These are phyloP conservation scores for Verbena officinalis DNA, from an alignment of 257 asterid genomes.

Conservation along the genomic window DNA sequence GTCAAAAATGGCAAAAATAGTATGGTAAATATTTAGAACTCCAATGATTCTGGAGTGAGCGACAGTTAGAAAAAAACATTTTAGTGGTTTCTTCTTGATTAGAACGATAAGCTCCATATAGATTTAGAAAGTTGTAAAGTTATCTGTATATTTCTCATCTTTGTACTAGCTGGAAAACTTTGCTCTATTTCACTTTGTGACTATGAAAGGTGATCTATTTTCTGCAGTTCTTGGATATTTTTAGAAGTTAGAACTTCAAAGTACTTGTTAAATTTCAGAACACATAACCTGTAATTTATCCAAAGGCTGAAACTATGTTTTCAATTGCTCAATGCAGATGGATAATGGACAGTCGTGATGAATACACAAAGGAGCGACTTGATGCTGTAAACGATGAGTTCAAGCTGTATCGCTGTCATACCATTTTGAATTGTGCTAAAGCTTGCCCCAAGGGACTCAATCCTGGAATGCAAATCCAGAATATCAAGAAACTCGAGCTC, in stretches of 20 bases:
- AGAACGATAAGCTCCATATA: conserved; percentile 8
- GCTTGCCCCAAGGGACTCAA: conserved; percentile 97
- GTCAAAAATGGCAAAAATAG: background rate
- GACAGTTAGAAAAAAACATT: background rate
- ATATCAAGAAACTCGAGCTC: conserved; percentile 84
- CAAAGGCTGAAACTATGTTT: background rate
- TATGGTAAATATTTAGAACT: background rate
- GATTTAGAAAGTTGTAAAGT: background rate
- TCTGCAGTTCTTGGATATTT: background rate
- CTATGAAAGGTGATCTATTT: background rate
- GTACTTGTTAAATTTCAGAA: background rate
- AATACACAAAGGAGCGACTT: conserved; percentile 84
- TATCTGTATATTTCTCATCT: background rate
- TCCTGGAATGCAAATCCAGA: conserved; percentile 90
- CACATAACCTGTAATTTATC: background rate
- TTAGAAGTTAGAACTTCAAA: background rate
- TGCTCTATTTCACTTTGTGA: background rate
- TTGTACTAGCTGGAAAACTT: background rate
- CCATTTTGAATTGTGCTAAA: conserved; percentile 89
- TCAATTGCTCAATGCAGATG: conserved; percentile 56
- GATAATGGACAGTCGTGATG: conserved; percentile 99
- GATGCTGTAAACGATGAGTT: conserved; percentile 82
- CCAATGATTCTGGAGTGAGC: too few species aligned
- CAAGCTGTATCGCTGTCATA: conserved; percentile 93
- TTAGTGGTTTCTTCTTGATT: background rate